These are phyloP conservation scores for Acrocalymma vagum DNA, from an alignment of 2,329 filamentous ascomycete genomes.

Conservation along the genomic window DNA sequence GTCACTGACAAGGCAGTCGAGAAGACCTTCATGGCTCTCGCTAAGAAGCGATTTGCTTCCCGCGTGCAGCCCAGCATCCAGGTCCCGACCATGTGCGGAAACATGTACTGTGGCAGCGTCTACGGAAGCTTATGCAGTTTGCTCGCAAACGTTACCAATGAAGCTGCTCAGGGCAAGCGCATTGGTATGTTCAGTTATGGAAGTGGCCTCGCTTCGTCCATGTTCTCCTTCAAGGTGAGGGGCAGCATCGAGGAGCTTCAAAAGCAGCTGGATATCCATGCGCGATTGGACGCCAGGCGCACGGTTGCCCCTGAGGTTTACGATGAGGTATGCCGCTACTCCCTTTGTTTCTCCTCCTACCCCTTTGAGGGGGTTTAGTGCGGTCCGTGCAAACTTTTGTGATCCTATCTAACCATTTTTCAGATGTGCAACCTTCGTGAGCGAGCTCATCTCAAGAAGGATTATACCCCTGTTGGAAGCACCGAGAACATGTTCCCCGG, in stretches of 20 bases:
- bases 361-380: no score
- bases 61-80: conserved; percentile 60
- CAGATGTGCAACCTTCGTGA: conserved; percentile 63
- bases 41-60: conserved; percentile 60
- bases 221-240: conserved; percentile 60
- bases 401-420: conserved; percentile 35
- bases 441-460: conserved; percentile 60
- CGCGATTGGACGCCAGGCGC: conserved; percentile 54
- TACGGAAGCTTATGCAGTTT: conserved; percentile 60
- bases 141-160: conserved; percentile 55
- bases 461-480: conserved; percentile 56
- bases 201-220: conserved; percentile 59
- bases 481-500: conserved; percentile 55
- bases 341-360: no score
- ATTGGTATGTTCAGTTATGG: conserved; percentile 63
- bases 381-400: no score
- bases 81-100: conserved; percentile 62
- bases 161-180: conserved; percentile 59
- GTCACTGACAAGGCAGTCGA: conserved; percentile 61
- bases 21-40: conserved; percentile 61
- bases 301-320: conserved; percentile 58
- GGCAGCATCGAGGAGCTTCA: conserved; percentile 57
- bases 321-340: conserved; percentile 55
- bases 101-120: conserved; percentile 64
- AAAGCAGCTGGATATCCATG: conserved; percentile 58